Conservation (phyloP, 169 alveolate species). For the Cardiosporidium cionae region DNA sequence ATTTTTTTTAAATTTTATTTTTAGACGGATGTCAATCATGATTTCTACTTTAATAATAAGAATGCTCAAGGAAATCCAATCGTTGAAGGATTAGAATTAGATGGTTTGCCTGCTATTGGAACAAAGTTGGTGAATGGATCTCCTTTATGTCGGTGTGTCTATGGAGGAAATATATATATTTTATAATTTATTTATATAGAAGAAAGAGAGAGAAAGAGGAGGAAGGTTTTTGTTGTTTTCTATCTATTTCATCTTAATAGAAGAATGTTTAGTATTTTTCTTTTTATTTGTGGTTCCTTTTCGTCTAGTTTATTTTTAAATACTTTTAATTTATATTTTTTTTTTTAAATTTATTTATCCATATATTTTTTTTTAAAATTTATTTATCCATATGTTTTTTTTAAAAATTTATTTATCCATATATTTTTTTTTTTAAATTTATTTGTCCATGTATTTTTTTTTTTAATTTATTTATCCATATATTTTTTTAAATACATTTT, state of each 20-base stretch:
- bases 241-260: not conserved
- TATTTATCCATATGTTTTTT: not conserved
- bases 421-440: not conserved
- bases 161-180: not conserved
- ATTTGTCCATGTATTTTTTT: not conserved
- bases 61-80: constrained; percentile 38
- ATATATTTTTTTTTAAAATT: not conserved
- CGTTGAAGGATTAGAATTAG: constrained; percentile 53
- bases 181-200: not conserved
- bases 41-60: constrained; percentile 41
- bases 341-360: not conserved
- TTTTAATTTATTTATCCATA: not conserved
- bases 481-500: not conserved
- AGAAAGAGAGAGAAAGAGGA: not conserved
- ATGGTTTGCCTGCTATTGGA: constrained; percentile 80
- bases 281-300: not conserved
- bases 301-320: not conserved
- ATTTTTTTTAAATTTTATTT: no score
- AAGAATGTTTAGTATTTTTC: not conserved
- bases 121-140: constrained; percentile 51
- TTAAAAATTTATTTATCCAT: not conserved
- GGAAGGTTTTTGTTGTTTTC: no score
- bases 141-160: constrained; percentile 43
- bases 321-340: not conserved
- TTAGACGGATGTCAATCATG: no score